Conservation (phyloP, 164 flowering plant species). For the Vitis rotundifolia region DNA sequence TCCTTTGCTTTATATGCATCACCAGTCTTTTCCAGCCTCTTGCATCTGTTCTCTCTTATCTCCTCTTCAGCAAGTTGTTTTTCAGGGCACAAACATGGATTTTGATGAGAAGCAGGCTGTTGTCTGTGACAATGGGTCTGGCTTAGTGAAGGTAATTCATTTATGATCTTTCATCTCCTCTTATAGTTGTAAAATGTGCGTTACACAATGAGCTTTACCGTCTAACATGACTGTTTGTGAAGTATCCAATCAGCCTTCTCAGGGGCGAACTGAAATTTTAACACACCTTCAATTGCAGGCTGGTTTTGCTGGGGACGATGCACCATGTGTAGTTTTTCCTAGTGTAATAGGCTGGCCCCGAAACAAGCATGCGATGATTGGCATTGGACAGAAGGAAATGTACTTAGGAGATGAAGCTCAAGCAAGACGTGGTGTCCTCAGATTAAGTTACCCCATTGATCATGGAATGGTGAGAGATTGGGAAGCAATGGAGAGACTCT, state of each 20-base stretch:
- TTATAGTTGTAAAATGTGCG: no score
- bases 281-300: constrained; percentile 18
- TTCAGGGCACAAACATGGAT: constrained; percentile 9
- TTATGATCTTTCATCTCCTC: no score
- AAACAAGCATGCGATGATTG: constrained; percentile 28
- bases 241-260: no score
- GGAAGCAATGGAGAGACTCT: constrained; percentile 44
- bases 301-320: constrained; percentile 44
- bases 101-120: constrained; percentile 5
- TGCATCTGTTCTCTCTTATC: neutral
- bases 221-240: no score
- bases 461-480: constrained; percentile 47
- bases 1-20: neutral
- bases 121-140: constrained; percentile 23
- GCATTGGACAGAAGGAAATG: constrained; percentile 30
- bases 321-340: constrained; percentile 35
- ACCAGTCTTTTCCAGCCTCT: neutral
- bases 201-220: no score
- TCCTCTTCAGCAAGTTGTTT: no score
- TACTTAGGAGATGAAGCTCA: constrained; percentile 42
- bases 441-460: constrained; percentile 30
- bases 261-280: no score
- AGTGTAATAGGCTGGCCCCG: constrained; percentile 31
- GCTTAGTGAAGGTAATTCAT: neutral
- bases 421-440: constrained; percentile 32